A percentile compares a stretch with the other conserved stretches of the same genome.
Conservation (phyloP, 352 stramenopile genomes). For the Phytophthora pini region DNA sequence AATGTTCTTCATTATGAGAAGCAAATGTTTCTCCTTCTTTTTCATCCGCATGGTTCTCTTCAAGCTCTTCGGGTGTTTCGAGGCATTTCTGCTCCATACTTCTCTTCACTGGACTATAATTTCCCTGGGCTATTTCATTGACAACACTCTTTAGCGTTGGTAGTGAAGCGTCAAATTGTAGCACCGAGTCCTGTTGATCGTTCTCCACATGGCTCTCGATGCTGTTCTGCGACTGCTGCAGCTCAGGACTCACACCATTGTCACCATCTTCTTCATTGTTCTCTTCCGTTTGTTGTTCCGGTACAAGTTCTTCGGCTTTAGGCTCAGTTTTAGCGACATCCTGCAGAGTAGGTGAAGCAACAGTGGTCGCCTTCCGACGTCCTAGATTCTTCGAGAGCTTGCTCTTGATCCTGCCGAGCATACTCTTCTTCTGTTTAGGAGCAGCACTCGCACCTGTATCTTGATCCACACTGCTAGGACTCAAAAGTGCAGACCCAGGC, state of each 20-base stretch:
- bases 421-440: slow-evolving; percentile 63
- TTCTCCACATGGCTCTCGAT: neutral
- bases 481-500: slow-evolving; percentile 42
- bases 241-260: slow-evolving; percentile 10
- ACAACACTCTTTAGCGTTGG: neutral
- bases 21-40: slow-evolving; percentile 25
- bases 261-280: slow-evolving; percentile 11
- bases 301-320: slow-evolving; percentile 10
- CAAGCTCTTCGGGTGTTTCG: slow-evolving; percentile 10
- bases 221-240: neutral
- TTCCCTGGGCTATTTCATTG: neutral
- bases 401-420: slow-evolving; percentile 77
- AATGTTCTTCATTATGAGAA: slow-evolving; percentile 28
- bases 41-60: slow-evolving; percentile 13
- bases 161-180: slow-evolving; percentile 20
- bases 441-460: neutral
- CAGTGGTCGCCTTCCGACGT: slow-evolving; percentile 41
- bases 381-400: slow-evolving; percentile 61
- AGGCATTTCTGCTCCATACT: slow-evolving; percentile 8
- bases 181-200: slow-evolving; percentile 14
- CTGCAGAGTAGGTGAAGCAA: slow-evolving; percentile 39
- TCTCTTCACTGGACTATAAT: slow-evolving; percentile 1
- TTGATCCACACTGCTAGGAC: slow-evolving; percentile 19
- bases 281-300: slow-evolving; percentile 16
- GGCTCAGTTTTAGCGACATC: slow-evolving; percentile 36